These are phyloP conservation scores for Abrus precatorius DNA, from an alignment of 306 rosid genomes.

Conservation along the genomic window DNA sequence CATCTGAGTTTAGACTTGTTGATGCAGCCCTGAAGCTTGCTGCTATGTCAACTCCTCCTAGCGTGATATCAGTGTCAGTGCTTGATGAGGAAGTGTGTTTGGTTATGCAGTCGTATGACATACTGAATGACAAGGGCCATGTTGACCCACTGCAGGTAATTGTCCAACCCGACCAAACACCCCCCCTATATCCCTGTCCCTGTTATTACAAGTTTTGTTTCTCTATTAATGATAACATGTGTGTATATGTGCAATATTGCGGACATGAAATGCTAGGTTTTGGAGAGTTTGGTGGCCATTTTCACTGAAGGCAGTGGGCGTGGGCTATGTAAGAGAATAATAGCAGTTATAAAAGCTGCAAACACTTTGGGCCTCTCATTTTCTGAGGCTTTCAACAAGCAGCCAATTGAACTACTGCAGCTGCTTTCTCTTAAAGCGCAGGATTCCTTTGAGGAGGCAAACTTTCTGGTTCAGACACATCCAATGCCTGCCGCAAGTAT, in stretches of 20 bases:
- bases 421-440: conserved; percentile 98
- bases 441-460: conserved; percentile 96
- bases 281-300: conserved; percentile 77
- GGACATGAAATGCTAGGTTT: conserved; percentile 63
- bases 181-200: conserved; percentile 12
- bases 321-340: conserved; percentile 88
- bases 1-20: conserved; percentile 83
- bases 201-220: not conserved
- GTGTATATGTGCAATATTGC: conserved; percentile 37
- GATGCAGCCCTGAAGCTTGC: conserved; percentile 92
- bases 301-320: conserved; percentile 88
- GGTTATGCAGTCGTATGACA: conserved; percentile 60
- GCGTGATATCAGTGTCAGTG: conserved; percentile 61
- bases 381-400: conserved; percentile 90
- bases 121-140: conserved; percentile 58
- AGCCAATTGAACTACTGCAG: conserved; percentile 91
- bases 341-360: conserved; percentile 91
- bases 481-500: conserved; percentile 88
- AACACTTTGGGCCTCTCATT: conserved; percentile 80
- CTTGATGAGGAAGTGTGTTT: conserved; percentile 82
- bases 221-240: conserved; percentile 31
- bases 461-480: conserved; percentile 85
- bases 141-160: conserved; percentile 81
- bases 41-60: conserved; percentile 71
- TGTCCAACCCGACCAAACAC: conserved; percentile 16